Percentiles rank a stretch among this genome's conserved stretches.
These are phyloP conservation scores for Chrysosporium queenslandicum DNA, from an alignment of 2,329 filamentous ascomycete species.

Conservation along the genomic window DNA sequence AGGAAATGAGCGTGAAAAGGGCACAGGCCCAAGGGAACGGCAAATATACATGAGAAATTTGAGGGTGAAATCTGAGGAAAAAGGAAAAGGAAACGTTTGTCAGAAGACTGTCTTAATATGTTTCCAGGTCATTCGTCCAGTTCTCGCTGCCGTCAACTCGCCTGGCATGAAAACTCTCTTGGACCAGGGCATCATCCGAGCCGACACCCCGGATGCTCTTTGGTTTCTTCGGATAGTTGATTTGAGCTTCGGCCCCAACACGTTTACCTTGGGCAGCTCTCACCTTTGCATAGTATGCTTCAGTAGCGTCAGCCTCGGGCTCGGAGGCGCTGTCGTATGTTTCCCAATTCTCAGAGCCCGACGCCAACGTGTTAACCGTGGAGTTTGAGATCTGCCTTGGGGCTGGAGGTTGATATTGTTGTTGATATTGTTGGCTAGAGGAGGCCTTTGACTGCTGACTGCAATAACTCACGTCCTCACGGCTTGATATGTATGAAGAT, in stretches of 20 bases:
- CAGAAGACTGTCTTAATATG: slow-evolving; percentile 28
- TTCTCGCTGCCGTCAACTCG: slow-evolving; percentile 43
- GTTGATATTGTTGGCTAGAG: slow-evolving; percentile 9
- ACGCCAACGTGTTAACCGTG: slow-evolving; percentile 51
- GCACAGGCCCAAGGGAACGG: not conserved
- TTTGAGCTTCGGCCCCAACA: slow-evolving; percentile 36
- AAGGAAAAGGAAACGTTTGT: not conserved
- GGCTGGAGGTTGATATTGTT: slow-evolving; percentile 20
- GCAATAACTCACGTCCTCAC: slow-evolving; percentile 26
- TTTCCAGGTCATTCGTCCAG: slow-evolving; percentile 45
- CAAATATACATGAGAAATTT: slow-evolving; percentile 10
- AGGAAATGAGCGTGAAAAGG: not conserved
- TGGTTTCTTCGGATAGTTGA: slow-evolving; percentile 31
- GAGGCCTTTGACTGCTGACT: slow-evolving; percentile 19
- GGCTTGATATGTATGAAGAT: slow-evolving; percentile 33
- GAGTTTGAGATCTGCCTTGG: slow-evolving; percentile 63
- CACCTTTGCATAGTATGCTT: slow-evolving; percentile 71
- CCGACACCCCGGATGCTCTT: slow-evolving; percentile 42
- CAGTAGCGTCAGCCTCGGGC: slow-evolving; percentile 61
- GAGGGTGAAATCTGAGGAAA: too few species aligned
- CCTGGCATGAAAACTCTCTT: slow-evolving; percentile 37
- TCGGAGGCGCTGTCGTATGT: slow-evolving; percentile 82
- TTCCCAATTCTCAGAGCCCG: slow-evolving; percentile 94
- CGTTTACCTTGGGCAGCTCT: slow-evolving; percentile 60
- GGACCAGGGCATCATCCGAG: slow-evolving; percentile 32